Evolutionary conservation across 2,329 filamentous ascomycete genomes (phyloP), one percentile per base, ranked within the genome.

Genomic region (Mycosphaerella arachidis): DNA sequence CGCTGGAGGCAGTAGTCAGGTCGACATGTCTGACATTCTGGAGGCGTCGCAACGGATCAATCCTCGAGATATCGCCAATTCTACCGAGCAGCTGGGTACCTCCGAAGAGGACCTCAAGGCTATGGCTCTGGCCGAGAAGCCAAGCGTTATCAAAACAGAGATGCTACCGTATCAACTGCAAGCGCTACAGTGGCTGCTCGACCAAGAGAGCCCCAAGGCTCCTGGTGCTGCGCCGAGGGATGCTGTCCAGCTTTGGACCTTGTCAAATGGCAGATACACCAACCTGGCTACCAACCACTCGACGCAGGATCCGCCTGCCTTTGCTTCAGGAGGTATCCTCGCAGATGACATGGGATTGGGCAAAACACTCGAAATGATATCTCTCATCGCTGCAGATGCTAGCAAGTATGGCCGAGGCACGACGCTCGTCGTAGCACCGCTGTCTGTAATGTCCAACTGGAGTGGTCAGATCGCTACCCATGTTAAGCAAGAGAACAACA

Each of bases 291-390:
- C 86, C 0, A 86, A 86, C 55, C 92, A 86, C 71, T 82, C 85
- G 0, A 64, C 74, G 9, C 85, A 82, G 8, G 73, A 72, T 0
- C 74, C 81, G 1, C 91, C 91, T 0, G 73, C 77, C 0, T 80
- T 96, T 24, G 85, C 90, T 6, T 90, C 86, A 53, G 92, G 92
- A 18, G 92, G 92, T 33, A 92, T 96, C 53, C 81, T 96, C 8
- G 91, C 91, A 1, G 92, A 96, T 72, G 92, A 96, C 68, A 96
- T 96, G 92, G 92, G 92, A 3, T 76, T 96, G 5, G 92, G 92
- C 27, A 96, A 96, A 77, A 96, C 92, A 0, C 81, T 96, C 8
- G 89, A 96, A 71, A 83, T 92, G 52, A 93, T 96, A 66, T 89
- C 90, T 56, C 76, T 95, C 37, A 87, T 96, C 57, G 76, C 92